A percentile compares a stretch with the other conserved stretches of the same genome.
phyloP scores from a whole-genome alignment of 2,329 filamentous ascomycete genomes.

The Pseudocercospora fijiensis region DNA sequence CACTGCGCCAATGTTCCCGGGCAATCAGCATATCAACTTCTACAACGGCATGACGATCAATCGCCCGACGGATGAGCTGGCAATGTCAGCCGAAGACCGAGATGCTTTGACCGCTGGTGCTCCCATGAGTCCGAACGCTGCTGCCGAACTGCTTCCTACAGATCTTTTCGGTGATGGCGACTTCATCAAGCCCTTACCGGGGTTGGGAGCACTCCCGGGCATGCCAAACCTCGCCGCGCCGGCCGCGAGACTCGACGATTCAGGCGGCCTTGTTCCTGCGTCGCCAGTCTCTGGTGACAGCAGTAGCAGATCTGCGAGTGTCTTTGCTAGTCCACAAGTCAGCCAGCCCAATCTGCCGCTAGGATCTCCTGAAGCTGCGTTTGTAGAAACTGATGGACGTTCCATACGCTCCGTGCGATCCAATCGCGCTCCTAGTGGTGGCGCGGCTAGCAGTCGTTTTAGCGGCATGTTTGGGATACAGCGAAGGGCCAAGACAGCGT shows the following conservation, averaged over 20 bases:
- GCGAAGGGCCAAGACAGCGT: conserved; percentile 59
- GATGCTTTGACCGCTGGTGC: conserved; percentile 63
- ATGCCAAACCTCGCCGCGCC: conserved; percentile 36
- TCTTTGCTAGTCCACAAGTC: conserved; percentile 50
- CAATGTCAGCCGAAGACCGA: conserved; percentile 62
- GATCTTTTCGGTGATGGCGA: conserved; percentile 49
- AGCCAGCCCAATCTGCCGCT: conserved; percentile 48
- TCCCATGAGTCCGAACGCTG: conserved; percentile 74
- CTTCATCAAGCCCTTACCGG: conserved; percentile 34
- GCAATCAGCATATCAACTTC: conserved; percentile 55
- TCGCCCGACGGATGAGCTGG: conserved; percentile 43
- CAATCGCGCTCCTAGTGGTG: conserved; percentile 44
- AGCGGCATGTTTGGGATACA: conserved; percentile 56
- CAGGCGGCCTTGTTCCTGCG: not conserved
- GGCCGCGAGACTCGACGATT: conserved; percentile 14
- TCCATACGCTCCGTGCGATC: conserved; percentile 54
- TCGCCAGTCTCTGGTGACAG: conserved; percentile 44
- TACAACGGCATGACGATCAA: conserved; percentile 62
- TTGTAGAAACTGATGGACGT: conserved; percentile 47
- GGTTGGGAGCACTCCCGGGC: conserved; percentile 41
- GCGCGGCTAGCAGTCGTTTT: conserved; percentile 49
- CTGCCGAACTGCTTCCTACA: conserved; percentile 67
- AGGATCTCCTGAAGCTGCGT: conserved; percentile 40
- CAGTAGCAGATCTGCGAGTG: conserved; percentile 45
- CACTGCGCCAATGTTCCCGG: conserved; percentile 54